Percentiles rank a stretch among this genome's conserved stretches.
Conservation (phyloP, 106 monocot genomes). For the Dioscorea dumetorum region DNA sequence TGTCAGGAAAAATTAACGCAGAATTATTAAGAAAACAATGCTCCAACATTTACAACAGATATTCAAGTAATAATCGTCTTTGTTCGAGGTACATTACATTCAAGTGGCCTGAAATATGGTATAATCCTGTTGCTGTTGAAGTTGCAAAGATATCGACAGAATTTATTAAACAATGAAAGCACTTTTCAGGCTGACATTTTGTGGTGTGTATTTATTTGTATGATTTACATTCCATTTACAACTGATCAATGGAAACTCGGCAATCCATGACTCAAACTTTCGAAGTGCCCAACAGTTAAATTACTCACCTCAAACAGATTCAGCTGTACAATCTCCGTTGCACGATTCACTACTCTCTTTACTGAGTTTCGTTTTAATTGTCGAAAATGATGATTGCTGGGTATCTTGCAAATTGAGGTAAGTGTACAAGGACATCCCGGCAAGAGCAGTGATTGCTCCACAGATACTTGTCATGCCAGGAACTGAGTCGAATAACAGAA, state of each 20-base stretch:
- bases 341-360: slow-evolving; percentile 22
- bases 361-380: slow-evolving; percentile 25
- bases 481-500: slow-evolving; percentile 52
- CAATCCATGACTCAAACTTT: neutral
- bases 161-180: no score
- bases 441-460: slow-evolving; percentile 49
- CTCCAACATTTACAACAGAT: no score
- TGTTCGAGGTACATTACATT: no score
- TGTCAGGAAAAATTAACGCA: no score
- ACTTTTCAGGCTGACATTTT: no score
- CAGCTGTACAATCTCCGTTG: slow-evolving; percentile 8
- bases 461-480: slow-evolving; percentile 50
- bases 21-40: no score
- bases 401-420: slow-evolving; percentile 43
- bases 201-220: neutral
- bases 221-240: neutral
- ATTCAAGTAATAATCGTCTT: no score
- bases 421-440: slow-evolving; percentile 67
- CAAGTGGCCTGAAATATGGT: no score
- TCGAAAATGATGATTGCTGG: slow-evolving; percentile 16
- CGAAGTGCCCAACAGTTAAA: neutral
- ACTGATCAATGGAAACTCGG: no score
- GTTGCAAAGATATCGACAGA: no score
- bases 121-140: no score
- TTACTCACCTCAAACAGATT: slow-evolving; percentile 14